A percentile compares a stretch with the other conserved stretches of the same genome.
These are phyloP conservation scores for Neonectria punicea DNA, from an alignment of 2,329 filamentous ascomycete species.

Conservation along the genomic window DNA sequence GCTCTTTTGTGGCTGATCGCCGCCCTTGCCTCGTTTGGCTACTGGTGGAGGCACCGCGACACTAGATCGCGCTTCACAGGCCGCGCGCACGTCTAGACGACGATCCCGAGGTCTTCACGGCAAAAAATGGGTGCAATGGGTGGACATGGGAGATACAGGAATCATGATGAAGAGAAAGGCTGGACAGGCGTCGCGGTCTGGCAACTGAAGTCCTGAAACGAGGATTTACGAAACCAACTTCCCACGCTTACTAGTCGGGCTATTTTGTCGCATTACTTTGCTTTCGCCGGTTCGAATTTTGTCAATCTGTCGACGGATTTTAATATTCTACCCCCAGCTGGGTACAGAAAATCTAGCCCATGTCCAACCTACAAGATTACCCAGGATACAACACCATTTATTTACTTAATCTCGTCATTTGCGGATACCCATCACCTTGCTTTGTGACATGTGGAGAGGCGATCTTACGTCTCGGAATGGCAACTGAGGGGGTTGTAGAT, in stretches of 20 bases:
- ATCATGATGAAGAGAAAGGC: background rate
- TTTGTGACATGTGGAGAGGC: background rate
- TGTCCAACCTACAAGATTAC: background rate
- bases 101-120: background rate
- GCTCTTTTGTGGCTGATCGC: conserved; percentile 80
- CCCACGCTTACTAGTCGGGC: conserved; percentile 30
- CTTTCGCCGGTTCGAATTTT: background rate
- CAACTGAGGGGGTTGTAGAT: background rate
- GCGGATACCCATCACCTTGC: background rate
- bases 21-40: conserved; percentile 62
- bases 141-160: background rate
- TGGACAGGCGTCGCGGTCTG: background rate
- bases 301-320: background rate
- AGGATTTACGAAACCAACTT: conserved; percentile 4
- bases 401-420: background rate
- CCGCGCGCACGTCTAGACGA: conserved; percentile 62
- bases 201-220: conserved; percentile 3
- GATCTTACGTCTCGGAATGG: background rate
- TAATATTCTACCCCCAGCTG: background rate
- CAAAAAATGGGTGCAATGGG: background rate
- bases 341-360: background rate
- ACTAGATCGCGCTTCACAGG: conserved; percentile 67
- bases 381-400: background rate
- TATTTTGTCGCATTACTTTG: conserved; percentile 1
- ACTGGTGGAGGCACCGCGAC: conserved; percentile 69